Percentiles rank a stretch among this genome's conserved stretches.
Conservation (phyloP, 2,329 filamentous ascomycete genomes). For the Mollisia scopiformis region DNA sequence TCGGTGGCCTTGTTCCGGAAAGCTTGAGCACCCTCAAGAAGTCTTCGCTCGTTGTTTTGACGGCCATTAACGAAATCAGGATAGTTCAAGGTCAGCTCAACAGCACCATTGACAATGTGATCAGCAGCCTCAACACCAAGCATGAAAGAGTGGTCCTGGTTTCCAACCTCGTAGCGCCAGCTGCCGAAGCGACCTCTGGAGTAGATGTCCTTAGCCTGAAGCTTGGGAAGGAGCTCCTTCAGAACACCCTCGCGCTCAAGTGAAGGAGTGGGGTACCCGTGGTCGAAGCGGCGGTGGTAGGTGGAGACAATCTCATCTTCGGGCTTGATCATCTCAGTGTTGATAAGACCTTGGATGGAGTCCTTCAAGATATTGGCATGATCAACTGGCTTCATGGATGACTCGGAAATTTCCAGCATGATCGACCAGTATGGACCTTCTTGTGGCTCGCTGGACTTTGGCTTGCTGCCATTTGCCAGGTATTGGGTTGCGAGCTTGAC, state of each 20-base stretch:
- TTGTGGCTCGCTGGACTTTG: constrained; percentile 71
- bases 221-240: constrained; percentile 88
- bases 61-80: constrained; percentile 72
- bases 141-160: constrained; percentile 80
- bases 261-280: constrained; percentile 94
- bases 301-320: constrained; percentile 95
- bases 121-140: constrained; percentile 76
- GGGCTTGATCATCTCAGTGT: constrained; percentile 94
- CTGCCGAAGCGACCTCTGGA: constrained; percentile 96
- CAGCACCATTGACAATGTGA: constrained; percentile 72
- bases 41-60: constrained; percentile 41
- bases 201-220: constrained; percentile 89
- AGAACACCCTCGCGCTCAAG: constrained; percentile 95
- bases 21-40: constrained; percentile 39
- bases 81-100: constrained; percentile 78
- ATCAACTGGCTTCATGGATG: constrained; percentile 91
- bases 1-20: constrained; percentile 34
- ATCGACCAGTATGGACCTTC: constrained; percentile 99
- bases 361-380: constrained; percentile 82
- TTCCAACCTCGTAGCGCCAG: constrained; percentile 93
- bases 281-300: constrained; percentile 97
- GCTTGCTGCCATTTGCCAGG: constrained; percentile 83
- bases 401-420: constrained; percentile 98
- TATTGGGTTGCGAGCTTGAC: constrained; percentile 86
- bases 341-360: constrained; percentile 94